These are phyloP conservation scores for Phytophthora palmivora DNA, from an alignment of 352 stramenopile species.

Conservation along the genomic window DNA sequence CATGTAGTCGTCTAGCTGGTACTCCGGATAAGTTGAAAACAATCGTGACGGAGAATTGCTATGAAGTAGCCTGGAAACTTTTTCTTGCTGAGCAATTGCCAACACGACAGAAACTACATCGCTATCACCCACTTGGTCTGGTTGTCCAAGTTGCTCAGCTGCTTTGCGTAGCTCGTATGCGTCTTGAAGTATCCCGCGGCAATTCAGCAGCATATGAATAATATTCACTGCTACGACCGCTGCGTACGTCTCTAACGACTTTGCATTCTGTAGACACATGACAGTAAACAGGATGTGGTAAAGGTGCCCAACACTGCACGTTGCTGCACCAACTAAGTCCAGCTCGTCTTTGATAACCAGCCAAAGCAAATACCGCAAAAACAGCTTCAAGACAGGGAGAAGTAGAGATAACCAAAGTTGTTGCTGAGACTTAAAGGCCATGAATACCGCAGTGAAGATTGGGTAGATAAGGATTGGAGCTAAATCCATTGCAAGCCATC, in stretches of 20 bases:
- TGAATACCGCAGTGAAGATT: conserved; percentile 39
- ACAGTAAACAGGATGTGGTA: conserved; percentile 52
- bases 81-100: conserved; percentile 3
- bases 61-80: conserved; percentile 19
- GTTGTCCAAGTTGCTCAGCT: neutral
- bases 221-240: conserved; percentile 34
- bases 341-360: conserved; percentile 22
- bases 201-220: conserved; percentile 35
- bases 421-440: conserved; percentile 16
- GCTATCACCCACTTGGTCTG: neutral
- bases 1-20: conserved; percentile 9
- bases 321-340: conserved; percentile 34
- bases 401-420: conserved; percentile 43
- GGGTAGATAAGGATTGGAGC: conserved; percentile 42
- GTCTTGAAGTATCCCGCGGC: conserved; percentile 13
- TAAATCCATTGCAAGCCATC: conserved; percentile 16
- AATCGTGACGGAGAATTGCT: conserved; percentile 2
- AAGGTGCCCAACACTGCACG: conserved; percentile 30
- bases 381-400: conserved; percentile 42
- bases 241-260: conserved; percentile 33
- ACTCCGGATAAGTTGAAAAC: conserved; percentile 31
- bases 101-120: conserved; percentile 4
- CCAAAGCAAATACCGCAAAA: conserved; percentile 29
- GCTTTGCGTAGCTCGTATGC: neutral
- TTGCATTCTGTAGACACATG: conserved; percentile 48